A percentile compares a stretch with the other conserved stretches of the same genome.
Evolutionary conservation across 1,139 yeast genomes (phyloP).

Genomic region (Nakaseomyces delphensis): DNA sequence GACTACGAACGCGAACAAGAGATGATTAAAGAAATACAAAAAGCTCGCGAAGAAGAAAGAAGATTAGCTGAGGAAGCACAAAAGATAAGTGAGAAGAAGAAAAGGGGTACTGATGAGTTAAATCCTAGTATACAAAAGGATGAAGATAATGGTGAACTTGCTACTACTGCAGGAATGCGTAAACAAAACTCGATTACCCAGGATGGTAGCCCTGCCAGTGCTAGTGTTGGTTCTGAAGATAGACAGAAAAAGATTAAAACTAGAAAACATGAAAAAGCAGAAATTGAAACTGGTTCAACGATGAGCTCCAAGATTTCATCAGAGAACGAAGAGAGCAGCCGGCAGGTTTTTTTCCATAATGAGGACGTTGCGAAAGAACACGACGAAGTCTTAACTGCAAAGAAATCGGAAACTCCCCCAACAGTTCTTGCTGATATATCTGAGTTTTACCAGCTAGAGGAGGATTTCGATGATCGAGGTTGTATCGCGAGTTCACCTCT

Average conservation of each 20-base stretch:
- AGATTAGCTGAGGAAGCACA: slow-evolving; percentile 16
- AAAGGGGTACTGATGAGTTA: slow-evolving; percentile 11
- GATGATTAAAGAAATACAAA: not conserved
- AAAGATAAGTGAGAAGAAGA: slow-evolving; percentile 17
- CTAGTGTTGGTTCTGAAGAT: slow-evolving; percentile 24
- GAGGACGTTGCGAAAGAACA: slow-evolving; percentile 16
- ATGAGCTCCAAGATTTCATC: not conserved
- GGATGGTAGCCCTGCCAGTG: not conserved
- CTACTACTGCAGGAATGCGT: too few relatives aligned
- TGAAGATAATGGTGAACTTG: not conserved
- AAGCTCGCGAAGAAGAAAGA: not conserved
- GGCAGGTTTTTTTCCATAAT: too few relatives aligned
- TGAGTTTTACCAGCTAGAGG: slow-evolving; percentile 45
- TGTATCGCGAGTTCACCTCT: slow-evolving; percentile 48
- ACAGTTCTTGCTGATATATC: slow-evolving; percentile 41
- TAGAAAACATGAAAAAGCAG: not conserved
- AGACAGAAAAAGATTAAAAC: slow-evolving; percentile 9
- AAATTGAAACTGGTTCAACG: not conserved
- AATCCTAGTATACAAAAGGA: too few relatives aligned
- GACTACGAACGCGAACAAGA: slow-evolving; percentile 3
- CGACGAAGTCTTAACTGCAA: slow-evolving; percentile 25
- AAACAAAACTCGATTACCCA: too few relatives aligned
- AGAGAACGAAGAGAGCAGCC: not conserved
- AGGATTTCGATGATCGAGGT: slow-evolving; percentile 47
- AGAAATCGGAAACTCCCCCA: slow-evolving; percentile 35